Base-by-base conservation (phyloP, 2,329 filamentous ascomycete genomes). In the Ophiocordyceps camponoti-rufipedis region DNA sequence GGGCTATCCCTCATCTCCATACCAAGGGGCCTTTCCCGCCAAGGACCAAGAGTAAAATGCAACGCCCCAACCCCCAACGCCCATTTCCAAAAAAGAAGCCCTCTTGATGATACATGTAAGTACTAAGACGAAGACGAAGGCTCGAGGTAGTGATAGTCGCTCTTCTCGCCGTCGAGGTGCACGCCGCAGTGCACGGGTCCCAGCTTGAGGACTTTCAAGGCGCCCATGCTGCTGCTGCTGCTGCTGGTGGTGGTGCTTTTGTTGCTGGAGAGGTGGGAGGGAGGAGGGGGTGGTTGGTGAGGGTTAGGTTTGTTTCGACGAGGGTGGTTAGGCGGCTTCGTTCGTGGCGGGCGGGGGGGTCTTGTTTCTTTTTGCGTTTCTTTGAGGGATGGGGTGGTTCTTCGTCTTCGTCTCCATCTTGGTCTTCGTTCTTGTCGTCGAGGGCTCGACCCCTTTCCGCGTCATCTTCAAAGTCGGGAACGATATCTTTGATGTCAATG, bases 401-500 rank as follows among this genome's bases (percentile, higher is more conserved):
- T 35, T 35, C 14, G 33, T 38, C 23, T 5, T 3, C 3, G 23
- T 23, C 23, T 23, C 5, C 5, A 5, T 23, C 23, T 31, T 31
- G 9, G 4, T 9, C 29, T 12, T 31, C 4, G 29, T 31, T 7
- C 4, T 31, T 31, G 7, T 31, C 29, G 9, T 11, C 35, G 35
- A n/a, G 14, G 3, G 7, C 35, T n/a, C 9, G 12, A 11, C 35
- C 35, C 7, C 9, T 19, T 6, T 58, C 58, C 0, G 23, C n/a
- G 43, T 44, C 33, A 14, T 62, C 61, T 3, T 58, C 62, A 13
- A 93, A 94, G 49, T 94, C 85, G 1, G 86, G 87, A 28, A 94
- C 68, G 44, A 95, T 72, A 60, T 94, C 89, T 49, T 83, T 86
- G 66, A 98, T 96, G 58, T 96, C 88, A 54, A 98, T 95, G 58